A percentile compares a stretch with the other conserved stretches of the same genome.
Conservation (phyloP, 176 grass and related monocot genomes). For the Oryza officinalis region DNA sequence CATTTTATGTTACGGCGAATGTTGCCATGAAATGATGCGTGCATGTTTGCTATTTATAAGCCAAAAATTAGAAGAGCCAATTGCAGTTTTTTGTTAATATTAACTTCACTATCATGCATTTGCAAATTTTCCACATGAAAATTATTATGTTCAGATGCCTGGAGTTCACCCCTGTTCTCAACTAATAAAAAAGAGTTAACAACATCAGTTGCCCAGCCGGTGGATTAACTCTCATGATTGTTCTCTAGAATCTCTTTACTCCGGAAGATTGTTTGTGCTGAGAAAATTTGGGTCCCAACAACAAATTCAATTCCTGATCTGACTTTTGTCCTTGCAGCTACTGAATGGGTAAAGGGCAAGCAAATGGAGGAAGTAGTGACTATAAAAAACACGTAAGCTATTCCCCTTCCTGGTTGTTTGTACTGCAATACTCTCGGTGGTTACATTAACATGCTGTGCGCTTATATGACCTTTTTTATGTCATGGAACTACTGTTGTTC, state of each 20-base stretch:
- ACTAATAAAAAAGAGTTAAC: not conserved
- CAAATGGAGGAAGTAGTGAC: constrained; percentile 89
- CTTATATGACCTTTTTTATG: not conserved
- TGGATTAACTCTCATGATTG: no score
- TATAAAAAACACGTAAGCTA: constrained; percentile 91
- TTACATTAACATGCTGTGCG: not conserved
- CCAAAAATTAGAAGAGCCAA: not conserved
- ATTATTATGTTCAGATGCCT: not conserved
- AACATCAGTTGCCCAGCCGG: not conserved
- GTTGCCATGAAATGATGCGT: not conserved
- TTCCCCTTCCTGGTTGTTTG: not conserved
- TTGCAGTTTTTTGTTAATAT: not conserved
- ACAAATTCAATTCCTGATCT: not conserved
- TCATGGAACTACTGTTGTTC: not conserved
- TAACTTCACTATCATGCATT: not conserved
- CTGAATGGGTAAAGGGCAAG: constrained; percentile 98
- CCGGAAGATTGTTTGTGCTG: not conserved
- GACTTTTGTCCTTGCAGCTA: constrained; percentile 57
- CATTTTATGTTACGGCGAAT: no score
- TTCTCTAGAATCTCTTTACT: not conserved
- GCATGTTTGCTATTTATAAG: not conserved
- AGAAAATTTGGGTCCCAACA: not conserved
- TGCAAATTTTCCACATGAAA: not conserved
- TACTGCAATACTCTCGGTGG: not conserved
- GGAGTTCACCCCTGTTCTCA: not conserved